Evolutionary conservation across 495 filamentous ascomycete species (phyloP).

Genomic region (Jackrogersella minutella): DNA sequence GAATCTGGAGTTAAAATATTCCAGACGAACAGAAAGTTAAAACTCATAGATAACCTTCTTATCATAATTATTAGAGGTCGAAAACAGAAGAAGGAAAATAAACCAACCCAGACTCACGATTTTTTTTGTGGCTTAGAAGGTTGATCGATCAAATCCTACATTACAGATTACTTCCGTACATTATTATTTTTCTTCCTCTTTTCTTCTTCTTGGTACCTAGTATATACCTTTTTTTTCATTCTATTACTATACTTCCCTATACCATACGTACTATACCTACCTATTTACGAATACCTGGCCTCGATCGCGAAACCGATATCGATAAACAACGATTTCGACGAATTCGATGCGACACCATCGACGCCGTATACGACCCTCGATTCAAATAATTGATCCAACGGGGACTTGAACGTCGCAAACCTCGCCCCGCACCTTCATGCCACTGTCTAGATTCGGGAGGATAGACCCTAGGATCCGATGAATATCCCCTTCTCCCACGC

Average conservation of each 20-base stretch:
- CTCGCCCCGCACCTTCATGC: slow-evolving; percentile 26
- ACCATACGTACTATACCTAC: background rate
- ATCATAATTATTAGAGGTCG: too few relatives aligned
- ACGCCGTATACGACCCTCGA: slow-evolving; percentile 6
- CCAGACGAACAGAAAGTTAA: too few relatives aligned
- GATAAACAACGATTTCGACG: background rate
- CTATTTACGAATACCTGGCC: too few relatives aligned
- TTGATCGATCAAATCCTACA: slow-evolving; percentile 27
- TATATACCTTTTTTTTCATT: slow-evolving; percentile 1
- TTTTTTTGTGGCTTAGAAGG: slow-evolving; percentile 18
- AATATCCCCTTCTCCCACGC: slow-evolving; percentile 29
- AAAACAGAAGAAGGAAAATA: background rate
- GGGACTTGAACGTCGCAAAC: slow-evolving; percentile 18
- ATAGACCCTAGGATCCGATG: slow-evolving; percentile 35
- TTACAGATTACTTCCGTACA: background rate
- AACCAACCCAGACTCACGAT: slow-evolving; percentile 8
- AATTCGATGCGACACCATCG: slow-evolving; percentile 34
- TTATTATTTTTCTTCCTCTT: background rate
- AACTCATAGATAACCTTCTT: too few relatives aligned
- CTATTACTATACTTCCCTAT: background rate
- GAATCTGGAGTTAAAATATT: too few relatives aligned
- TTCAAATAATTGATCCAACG: slow-evolving; percentile 21
- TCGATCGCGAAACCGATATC: slow-evolving; percentile 9
- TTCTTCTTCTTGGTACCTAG: background rate
- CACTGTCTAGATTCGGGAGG: slow-evolving; percentile 15